phyloP scores from a whole-genome alignment of 202 grass and related monocot species.

The Panicum virgatum region DNA sequence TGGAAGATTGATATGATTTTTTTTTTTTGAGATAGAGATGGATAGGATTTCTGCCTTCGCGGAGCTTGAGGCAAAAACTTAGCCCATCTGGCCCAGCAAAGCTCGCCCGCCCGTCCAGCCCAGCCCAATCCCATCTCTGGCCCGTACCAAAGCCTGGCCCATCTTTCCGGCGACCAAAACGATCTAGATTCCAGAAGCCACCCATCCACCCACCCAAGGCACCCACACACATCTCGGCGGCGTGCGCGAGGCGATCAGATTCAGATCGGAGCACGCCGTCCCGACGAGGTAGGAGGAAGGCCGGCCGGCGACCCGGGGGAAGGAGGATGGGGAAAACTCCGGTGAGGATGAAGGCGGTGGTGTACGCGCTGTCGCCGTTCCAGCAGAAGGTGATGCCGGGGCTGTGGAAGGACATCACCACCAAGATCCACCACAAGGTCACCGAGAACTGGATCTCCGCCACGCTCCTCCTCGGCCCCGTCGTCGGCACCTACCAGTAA shows the following conservation, averaged over 20 bases:
- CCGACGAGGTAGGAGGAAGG: neutral
- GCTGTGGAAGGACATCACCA: conserved; percentile 96
- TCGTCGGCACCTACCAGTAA: conserved; percentile 92
- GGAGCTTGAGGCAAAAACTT: too few species aligned
- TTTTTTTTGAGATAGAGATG: too few species aligned
- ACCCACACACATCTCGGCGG: neutral
- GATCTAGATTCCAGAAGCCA: conserved; percentile 15
- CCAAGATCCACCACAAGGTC: conserved; percentile 99
- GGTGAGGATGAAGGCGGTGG: conserved; percentile 94
- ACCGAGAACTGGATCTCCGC: conserved; percentile 98
- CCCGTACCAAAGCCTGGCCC: conserved; percentile 14
- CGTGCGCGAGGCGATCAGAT: conserved; percentile 20
- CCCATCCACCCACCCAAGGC: neutral
- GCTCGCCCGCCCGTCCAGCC: neutral
- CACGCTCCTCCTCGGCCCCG: conserved; percentile 68
- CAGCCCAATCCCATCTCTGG: neutral
- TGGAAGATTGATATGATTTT: too few species aligned
- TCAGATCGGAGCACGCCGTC: conserved; percentile 37
- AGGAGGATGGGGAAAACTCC: conserved; percentile 86
- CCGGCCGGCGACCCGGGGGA: neutral
- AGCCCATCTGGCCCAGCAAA: neutral
- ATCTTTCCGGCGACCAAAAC: neutral
- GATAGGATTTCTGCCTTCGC: too few species aligned
- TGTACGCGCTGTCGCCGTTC: conserved; percentile 94
- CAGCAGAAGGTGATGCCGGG: conserved; percentile 98